Base-by-base conservation (phyloP, 768 basidiomycete genomes). In the Mycena polygramma region DNA sequence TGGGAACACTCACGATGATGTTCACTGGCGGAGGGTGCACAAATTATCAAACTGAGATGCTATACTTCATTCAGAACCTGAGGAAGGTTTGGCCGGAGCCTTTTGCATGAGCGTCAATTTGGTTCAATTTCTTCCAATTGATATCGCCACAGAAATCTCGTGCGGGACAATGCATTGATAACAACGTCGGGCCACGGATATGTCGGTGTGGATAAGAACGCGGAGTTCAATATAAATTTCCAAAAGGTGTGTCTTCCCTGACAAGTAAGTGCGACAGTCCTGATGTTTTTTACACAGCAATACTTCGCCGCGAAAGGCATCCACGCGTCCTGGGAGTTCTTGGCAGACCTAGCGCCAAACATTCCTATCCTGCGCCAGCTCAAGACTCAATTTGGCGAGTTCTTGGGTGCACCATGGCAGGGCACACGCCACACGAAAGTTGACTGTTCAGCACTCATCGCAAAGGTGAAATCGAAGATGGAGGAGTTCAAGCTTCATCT, bases 221-320 rank as follows among this genome's bases (percentile, higher is more conserved):
- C 66, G 9, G 57, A 66, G 14, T 66, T 66, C 19, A 66, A 66
- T 11, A 66, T 66, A 0, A 66, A 66, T 26, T 66, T 66, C 20
- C 57, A 66, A 52, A 66, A 66, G 20, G 64, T 66, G 41, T 15
- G 1, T 20, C 2, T 6, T 4, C 20, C 6, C 13, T 10, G 3
- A 9, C 24, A 4, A 26, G 26, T 2, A 7, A 6, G 7, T 45
- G 1, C 19, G 7, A 36, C 8, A 10, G 19, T 37, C 0, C 60
- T 51, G 0, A 62, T 36, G 1, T 26, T 39, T 36, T 3, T 17
- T 11, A 9, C 8, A 7, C 45, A 66, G 65, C 24, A 59, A 22
- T 66, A 30, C 48, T 66, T 59, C 15, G 65, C 65, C 1, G 37
- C 65, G 3, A 66, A 53, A 14, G 65, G 65, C 30, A 49, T 66